Evolutionary conservation across 1,139 yeast species (phyloP), one percentile per base, ranked within the genome.

Genomic region (Pichia sp.): DNA sequence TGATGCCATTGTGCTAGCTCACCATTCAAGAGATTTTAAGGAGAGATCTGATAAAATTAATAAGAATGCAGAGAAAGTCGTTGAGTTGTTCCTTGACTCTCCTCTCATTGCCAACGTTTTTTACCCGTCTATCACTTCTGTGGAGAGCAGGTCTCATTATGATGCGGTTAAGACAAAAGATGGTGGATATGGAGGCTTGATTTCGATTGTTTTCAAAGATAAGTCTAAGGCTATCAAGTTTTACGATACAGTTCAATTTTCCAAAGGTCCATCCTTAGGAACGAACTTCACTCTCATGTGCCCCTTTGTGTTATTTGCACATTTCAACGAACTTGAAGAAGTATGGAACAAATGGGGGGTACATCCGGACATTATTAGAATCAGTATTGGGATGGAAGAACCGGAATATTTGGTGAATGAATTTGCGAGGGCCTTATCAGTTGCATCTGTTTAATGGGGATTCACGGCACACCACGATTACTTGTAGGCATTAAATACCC

Each of bases 251-350:
- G 72, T 84, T 33, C 67, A 72, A 33, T 63, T 88, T 39, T 85
- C 91, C 45, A 91, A 91, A 59, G 97, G 97, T 3, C 97, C 97
- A 4, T 83, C 94, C 14, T 68, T 91, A 48, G 97, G 97, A 5
- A 87, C 97, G 1, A 91, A 86, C 58, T 86, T 87, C 63, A 86
- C 97, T 0, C 66, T 88, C 50, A 87, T 86, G 4, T 86, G 94
- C 53, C 97, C 97, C 7, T 91, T 91, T 59, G 74, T 96, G 4
- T 72, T 91, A 32, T 67, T 91, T 43, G 96, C 96, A 1, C 96
- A 91, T 58, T 88, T 77, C 56, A 69, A 66, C 33, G 97, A 88
- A 56, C 63, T 87, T 41, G 94, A 85, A 42, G 88, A 81, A 56
- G 80, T 84, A 18, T n/a, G n/a, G n/a, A 84, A 72, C 39, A 66